phyloP scores from a whole-genome alignment of 2,329 filamentous ascomycete species.

The Penicillium paneum region DNA sequence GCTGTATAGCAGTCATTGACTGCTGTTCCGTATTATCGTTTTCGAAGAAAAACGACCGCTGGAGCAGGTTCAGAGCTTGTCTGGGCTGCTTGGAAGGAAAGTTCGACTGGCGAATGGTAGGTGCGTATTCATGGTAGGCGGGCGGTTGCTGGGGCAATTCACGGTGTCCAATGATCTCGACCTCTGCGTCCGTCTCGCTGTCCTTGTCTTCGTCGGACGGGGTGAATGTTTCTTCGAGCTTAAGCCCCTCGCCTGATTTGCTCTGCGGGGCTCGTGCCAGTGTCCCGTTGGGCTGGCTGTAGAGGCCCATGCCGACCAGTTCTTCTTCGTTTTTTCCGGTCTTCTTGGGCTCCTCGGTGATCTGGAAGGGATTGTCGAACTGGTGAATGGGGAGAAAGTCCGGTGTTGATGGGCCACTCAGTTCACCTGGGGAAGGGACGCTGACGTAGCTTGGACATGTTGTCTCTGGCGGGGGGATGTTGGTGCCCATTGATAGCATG shows the following conservation, averaged over 20 bases:
- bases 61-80: slow-evolving; percentile 26
- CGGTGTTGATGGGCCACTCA: slow-evolving; percentile 38
- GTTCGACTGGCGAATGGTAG: slow-evolving; percentile 11
- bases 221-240: slow-evolving; percentile 71
- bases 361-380: slow-evolving; percentile 26
- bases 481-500: slow-evolving; percentile 33
- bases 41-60: slow-evolving; percentile 36
- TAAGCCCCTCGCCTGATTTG: slow-evolving; percentile 67
- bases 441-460: slow-evolving; percentile 34
- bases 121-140: slow-evolving; percentile 2
- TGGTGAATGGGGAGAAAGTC: slow-evolving; percentile 39
- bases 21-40: slow-evolving; percentile 28
- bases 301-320: slow-evolving; percentile 66
- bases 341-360: slow-evolving; percentile 43
- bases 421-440: slow-evolving; percentile 34
- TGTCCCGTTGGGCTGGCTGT: slow-evolving; percentile 64
- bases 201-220: slow-evolving; percentile 64
- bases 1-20: slow-evolving; percentile 23
- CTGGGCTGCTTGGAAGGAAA: slow-evolving; percentile 21
- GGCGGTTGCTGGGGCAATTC: slow-evolving; percentile 13
- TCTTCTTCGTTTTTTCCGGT: slow-evolving; percentile 52
- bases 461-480: slow-evolving; percentile 31
- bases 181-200: slow-evolving; percentile 52
- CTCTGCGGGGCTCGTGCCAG: slow-evolving; percentile 58
- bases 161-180: slow-evolving; percentile 12